A percentile compares a stretch with the other conserved stretches of the same genome.
Evolutionary conservation across 305 asterid species (phyloP).

Genomic region (Petunia hybrid): DNA sequence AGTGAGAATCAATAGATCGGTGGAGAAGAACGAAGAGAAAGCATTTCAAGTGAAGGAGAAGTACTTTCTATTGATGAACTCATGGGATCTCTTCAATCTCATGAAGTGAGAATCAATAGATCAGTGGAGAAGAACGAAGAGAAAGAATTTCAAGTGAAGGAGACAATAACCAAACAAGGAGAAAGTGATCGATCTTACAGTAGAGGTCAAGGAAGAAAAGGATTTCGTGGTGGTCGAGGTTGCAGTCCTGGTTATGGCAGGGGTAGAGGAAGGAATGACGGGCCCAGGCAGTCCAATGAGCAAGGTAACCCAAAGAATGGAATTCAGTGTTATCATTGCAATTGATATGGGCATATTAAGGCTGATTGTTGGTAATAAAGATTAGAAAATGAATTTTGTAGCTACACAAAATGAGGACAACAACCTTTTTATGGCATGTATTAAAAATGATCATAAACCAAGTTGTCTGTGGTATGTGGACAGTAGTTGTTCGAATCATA

Average conservation of each 20-base stretch:
- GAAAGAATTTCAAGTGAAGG: conserved; percentile 31
- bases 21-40: conserved; percentile 27
- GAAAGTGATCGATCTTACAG: not conserved
- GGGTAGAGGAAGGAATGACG: not conserved
- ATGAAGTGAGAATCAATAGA: no score
- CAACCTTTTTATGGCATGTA: conserved; percentile 20
- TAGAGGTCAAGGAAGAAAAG: conserved; percentile 8
- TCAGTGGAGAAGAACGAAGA: not conserved
- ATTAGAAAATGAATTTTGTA: not conserved
- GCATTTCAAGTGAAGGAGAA: no score
- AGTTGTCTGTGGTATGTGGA: not conserved
- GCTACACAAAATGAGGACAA: not conserved
- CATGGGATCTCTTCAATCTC: no score
- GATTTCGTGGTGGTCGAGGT: not conserved
- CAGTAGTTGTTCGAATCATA: no score
- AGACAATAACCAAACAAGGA: not conserved
- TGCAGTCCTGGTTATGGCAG: not conserved
- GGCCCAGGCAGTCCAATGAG: not conserved
- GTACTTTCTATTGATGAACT: no score
- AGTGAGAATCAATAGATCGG: not conserved
- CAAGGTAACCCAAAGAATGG: not conserved
- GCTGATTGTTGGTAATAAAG: not conserved
- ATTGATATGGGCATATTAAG: not conserved
- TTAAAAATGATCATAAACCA: not conserved
- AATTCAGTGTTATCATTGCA: conserved; percentile 1